Conservation (phyloP, 768 basidiomycete genomes). For the Tulasnella sp. region DNA sequence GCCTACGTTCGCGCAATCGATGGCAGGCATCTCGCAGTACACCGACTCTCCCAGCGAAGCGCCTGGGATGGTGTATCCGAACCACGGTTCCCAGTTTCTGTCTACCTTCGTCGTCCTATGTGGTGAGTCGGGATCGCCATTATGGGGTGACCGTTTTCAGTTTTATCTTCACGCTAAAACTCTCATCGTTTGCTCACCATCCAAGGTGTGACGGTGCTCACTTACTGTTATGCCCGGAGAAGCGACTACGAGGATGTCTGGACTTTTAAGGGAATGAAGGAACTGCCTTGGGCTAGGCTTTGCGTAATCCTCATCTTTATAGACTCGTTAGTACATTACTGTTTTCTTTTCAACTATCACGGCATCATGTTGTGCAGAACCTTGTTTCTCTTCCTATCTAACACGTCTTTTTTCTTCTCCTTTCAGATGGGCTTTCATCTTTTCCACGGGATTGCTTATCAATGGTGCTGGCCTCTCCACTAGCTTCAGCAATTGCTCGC, state of each 20-base stretch:
- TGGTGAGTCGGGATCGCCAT: not conserved
- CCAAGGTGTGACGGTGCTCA: slow-evolving; percentile 5
- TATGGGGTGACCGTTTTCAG: no score
- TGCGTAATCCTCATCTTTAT: slow-evolving; percentile 12
- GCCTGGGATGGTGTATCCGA: slow-evolving; percentile 8
- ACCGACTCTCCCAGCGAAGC: not conserved
- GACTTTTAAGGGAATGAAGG: not conserved
- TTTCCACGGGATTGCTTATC: slow-evolving; percentile 10
- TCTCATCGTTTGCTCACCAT: not conserved
- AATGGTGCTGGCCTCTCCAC: slow-evolving; percentile 14
- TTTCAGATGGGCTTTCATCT: slow-evolving; percentile 12
- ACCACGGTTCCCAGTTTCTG: slow-evolving; percentile 2
- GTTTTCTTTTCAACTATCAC: no score
- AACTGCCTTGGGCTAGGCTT: slow-evolving; percentile 3
- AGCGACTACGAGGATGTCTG: not conserved
- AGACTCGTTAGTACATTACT: slow-evolving; percentile 10
- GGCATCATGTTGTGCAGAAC: no score
- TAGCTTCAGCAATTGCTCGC: slow-evolving; percentile 4
- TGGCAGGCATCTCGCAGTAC: not conserved
- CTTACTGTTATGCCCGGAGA: slow-evolving; percentile 8
- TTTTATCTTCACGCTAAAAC: not conserved
- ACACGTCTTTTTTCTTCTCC: not conserved
- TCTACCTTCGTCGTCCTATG: not conserved
- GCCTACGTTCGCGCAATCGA: not conserved
- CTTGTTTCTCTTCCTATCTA: not conserved